A percentile compares a stretch with the other conserved stretches of the same genome.
These are phyloP conservation scores for Aspergillus ochraceoroseus DNA, from an alignment of 2,329 filamentous ascomycete genomes.

Conservation along the genomic window DNA sequence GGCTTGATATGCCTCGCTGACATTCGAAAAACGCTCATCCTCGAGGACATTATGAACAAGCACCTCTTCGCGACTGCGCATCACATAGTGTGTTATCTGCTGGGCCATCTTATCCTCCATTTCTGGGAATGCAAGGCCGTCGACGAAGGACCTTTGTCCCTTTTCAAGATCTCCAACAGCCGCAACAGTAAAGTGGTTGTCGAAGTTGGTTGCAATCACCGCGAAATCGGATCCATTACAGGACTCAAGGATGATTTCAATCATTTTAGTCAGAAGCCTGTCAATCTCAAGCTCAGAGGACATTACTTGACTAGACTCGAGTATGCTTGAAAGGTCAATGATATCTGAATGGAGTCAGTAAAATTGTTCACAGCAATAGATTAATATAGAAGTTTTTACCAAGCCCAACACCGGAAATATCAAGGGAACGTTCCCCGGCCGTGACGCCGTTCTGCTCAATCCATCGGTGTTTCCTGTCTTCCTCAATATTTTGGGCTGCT, in stretches of 20 bases:
- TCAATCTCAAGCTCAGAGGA: constrained; percentile 62
- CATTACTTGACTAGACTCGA: constrained; percentile 61
- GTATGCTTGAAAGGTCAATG: constrained; percentile 59
- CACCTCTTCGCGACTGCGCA: constrained; percentile 60
- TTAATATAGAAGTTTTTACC: constrained; percentile 23
- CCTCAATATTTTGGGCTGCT: constrained; percentile 33
- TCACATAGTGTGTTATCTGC: constrained; percentile 58
- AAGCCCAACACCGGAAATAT: constrained; percentile 41
- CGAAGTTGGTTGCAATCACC: constrained; percentile 57
- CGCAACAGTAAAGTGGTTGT: constrained; percentile 56
- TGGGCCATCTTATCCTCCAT: constrained; percentile 56
- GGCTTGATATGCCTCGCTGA: constrained; percentile 53
- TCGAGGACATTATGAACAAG: constrained; percentile 60
- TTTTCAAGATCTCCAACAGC: constrained; percentile 56
- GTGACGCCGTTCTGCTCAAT: constrained; percentile 41
- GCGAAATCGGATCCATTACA: constrained; percentile 57
- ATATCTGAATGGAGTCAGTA: constrained; percentile 53
- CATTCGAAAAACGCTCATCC: constrained; percentile 61
- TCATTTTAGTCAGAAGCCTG: constrained; percentile 58
- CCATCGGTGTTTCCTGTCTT: constrained; percentile 41
- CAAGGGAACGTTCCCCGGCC: constrained; percentile 37
- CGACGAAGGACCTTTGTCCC: constrained; percentile 51
- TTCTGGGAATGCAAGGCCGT: constrained; percentile 54
- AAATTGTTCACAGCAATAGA: too few relatives aligned
- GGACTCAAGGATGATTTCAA: constrained; percentile 60